Base-by-base conservation (phyloP, 2,329 filamentous ascomycete genomes). In the Paradendryphiella salina region DNA sequence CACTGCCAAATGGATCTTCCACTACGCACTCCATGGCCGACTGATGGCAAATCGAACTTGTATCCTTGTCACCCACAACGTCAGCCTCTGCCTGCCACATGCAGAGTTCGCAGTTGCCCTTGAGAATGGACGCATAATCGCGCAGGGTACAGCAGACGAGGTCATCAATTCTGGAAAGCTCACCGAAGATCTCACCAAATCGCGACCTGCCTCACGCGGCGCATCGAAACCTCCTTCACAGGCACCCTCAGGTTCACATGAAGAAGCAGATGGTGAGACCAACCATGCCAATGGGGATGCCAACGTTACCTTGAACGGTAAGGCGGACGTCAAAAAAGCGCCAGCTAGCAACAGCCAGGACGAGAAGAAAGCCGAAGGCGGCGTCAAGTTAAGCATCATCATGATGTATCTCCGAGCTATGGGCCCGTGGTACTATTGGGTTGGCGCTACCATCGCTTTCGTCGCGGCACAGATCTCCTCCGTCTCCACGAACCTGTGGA, bases 401-500 rank as follows among this genome's bases (percentile, higher is more conserved):
- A 78, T 85, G 54, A 84, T 96, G 69, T 99, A 99, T 70, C 82
- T 99, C 14, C 77, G 76, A 52, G 84, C 92, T 57, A 99, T 99
- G 94, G 94, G 94, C n/a, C 82, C 87, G 4, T 96, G 91, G 90
- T 92, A 90, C 81, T 99, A 96, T 76, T 99, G 94, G 94, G 73
- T 87, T 39, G 76, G 89, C 29, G 88, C 92, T 15, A 75, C 85
- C 11, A 60, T 85, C 4, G 86, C 92, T 31, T 97, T 99, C 67
- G 80, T 81, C 21, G 76, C 87, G 36, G 92, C 96, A 69, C 94
- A 99, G 70, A 72, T 96, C 28, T 88, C 88, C 3, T 88, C 88
- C 18, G 87, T 97, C 2, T 90, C 88, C 0, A 95, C 91, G 29
- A 96, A 94, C 65, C 76, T 96, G 42, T 99, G 94, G 94, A 96